phyloP scores from a whole-genome alignment of 176 grass and related monocot genomes.

The Aegilops sharonensis region DNA sequence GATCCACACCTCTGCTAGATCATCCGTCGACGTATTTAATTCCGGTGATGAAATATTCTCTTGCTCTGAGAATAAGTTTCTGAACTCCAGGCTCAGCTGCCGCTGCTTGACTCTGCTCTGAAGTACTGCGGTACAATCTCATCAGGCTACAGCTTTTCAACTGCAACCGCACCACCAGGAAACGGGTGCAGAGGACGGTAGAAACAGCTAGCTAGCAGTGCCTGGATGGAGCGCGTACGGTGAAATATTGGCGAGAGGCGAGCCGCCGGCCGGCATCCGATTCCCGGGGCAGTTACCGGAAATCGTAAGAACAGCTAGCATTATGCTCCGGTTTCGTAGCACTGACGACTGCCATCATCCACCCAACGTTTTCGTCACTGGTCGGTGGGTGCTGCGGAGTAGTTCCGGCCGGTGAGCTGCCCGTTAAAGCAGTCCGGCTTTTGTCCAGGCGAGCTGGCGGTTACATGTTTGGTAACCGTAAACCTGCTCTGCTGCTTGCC shows the following conservation, averaged over 20 bases:
- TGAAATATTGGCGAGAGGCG: background rate
- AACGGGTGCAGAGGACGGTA: background rate
- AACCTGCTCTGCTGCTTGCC: background rate
- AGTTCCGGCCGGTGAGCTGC: constrained; percentile 17
- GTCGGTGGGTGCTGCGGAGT: constrained; percentile 9
- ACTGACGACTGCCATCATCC: background rate
- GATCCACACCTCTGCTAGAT: background rate
- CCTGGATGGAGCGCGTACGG: background rate
- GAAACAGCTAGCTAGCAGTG: background rate
- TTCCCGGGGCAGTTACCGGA: background rate
- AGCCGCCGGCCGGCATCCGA: background rate
- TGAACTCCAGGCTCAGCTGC: background rate
- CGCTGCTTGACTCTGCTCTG: background rate
- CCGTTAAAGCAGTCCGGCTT: background rate
- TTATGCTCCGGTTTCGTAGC: background rate
- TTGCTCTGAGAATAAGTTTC: background rate
- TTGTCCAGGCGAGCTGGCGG: constrained; percentile 9
- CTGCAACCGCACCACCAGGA: too few relatives aligned
- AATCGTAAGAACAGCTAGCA: background rate
- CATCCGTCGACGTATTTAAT: background rate
- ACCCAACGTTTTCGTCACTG: background rate
- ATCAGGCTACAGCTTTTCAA: background rate
- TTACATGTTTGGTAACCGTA: constrained; percentile 33
- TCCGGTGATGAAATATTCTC: background rate
- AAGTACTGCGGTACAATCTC: background rate